Evolutionary conservation across 495 filamentous ascomycete genomes (phyloP), one percentile per base, ranked within the genome.

Genomic region (Pseudevernia furfuracea): DNA sequence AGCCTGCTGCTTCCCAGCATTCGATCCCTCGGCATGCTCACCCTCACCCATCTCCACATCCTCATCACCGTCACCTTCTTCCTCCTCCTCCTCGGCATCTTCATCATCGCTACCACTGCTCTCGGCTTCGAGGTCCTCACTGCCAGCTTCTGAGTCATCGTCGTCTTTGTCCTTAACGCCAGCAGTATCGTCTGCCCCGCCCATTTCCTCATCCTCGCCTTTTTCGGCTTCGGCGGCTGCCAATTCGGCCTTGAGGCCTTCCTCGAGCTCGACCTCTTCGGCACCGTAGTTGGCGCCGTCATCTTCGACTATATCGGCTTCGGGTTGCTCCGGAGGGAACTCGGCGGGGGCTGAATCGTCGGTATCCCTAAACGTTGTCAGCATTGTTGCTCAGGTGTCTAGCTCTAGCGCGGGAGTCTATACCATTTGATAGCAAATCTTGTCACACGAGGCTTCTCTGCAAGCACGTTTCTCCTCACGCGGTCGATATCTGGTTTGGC

Each of bases 391-490:
- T n/a, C 32, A 36, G 21, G n/a, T 15, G 19, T 3, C 1, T 41
- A 4, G 28, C 43, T 34, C 32, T 5, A 19, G 30, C 49, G 1
- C 6, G 19, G 30, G 30, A 0, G 17, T 9, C 71, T 82, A 61
- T 84, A 96, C 94, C 94, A 98, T 78, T 97, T 97, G 77, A 98
- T 98, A n/a, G 92, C 91, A 70, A 98, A 98, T 60, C 94, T 83
- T 41, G 94, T 98, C 25, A 98, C 94, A 73, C 94, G 83, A 4
- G 94, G 94, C 84, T 98, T 98, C 78, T 97, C 92, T 2, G 94
- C 92, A 37, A 98, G 83, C 36, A 98, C 88, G 69, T 93, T 96
- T 61, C 94, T 84, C 64, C 88, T 82, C 63, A 98, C 90, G 70
- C 90, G 89, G 71, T 97, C 95, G 62, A 96, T 87, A 69, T 92